phyloP scores from a whole-genome alignment of 2,329 filamentous ascomycete species.

The Myriosclerotinia scirpicola region DNA sequence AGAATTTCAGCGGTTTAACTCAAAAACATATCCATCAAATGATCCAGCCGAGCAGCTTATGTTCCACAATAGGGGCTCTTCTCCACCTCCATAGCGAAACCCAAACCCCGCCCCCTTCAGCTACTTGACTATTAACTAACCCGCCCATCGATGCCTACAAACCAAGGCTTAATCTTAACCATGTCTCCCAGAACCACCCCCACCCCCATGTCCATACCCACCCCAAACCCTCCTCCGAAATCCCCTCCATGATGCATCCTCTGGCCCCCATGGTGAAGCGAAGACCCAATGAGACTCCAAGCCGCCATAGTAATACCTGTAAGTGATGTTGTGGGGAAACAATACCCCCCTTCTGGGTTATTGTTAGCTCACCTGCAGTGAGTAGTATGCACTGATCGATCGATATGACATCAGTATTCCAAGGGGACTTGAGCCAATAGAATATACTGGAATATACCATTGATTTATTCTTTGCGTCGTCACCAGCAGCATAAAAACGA shows the following conservation, averaged over 20 bases:
- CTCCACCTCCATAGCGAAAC: background rate
- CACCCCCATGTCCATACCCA: background rate
- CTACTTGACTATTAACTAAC: background rate
- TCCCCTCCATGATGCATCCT: background rate
- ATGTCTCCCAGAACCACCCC: background rate
- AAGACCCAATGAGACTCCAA: too few species aligned
- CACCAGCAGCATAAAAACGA: too few species aligned
- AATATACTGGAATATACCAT: too few species aligned
- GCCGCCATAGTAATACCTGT: background rate
- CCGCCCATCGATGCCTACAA: background rate
- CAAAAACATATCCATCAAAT: background rate
- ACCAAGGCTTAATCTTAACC: background rate
- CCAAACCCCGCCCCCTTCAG: background rate
- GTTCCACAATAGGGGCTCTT: background rate
- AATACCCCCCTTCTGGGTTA: background rate
- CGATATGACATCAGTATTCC: too few species aligned
- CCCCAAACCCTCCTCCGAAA: background rate
- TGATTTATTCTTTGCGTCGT: too few species aligned
- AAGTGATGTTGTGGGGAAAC: background rate
- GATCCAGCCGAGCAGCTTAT: background rate
- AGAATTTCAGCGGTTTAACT: background rate
- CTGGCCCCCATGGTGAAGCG: background rate
- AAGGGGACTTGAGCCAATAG: too few species aligned
- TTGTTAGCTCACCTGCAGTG: too few species aligned
- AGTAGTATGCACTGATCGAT: too few species aligned